Conservation (phyloP, 2,329 filamentous ascomycete species). For the Penicillium sp. region DNA sequence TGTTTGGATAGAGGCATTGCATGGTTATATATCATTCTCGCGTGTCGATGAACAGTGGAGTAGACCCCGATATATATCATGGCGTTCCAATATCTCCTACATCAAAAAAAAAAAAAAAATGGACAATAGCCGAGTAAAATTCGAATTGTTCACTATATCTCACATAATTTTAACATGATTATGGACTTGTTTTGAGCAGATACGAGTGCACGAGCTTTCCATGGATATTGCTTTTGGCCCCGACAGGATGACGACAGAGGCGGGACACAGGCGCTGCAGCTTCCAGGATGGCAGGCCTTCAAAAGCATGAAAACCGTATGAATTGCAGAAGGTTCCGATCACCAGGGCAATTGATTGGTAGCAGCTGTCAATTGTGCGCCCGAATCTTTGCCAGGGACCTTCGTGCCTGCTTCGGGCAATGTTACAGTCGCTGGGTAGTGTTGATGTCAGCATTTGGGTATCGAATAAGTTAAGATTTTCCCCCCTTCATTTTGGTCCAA, state of each 20-base stretch:
- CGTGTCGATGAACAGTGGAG: neutral
- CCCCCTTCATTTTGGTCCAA: neutral
- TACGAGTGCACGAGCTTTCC: neutral
- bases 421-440: conserved; percentile 23
- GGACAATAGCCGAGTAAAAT: too few relatives aligned
- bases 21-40: too few relatives aligned
- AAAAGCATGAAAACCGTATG: neutral
- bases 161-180: neutral
- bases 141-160: neutral
- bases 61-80: neutral
- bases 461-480: neutral
- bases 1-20: too few relatives aligned
- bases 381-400: neutral
- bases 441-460: conserved; percentile 24
- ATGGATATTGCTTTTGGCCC: neutral
- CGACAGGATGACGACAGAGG: conserved; percentile 16
- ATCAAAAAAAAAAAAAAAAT: neutral
- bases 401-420: conserved; percentile 15
- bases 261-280: conserved; percentile 8
- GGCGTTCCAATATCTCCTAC: neutral
- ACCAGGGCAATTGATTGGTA: neutral
- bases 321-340: neutral
- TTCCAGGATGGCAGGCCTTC: neutral
- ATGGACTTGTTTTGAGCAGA: neutral
- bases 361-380: neutral